Base-by-base conservation (phyloP, 2,329 filamentous ascomycete species). In the Metarhizium humberi region DNA sequence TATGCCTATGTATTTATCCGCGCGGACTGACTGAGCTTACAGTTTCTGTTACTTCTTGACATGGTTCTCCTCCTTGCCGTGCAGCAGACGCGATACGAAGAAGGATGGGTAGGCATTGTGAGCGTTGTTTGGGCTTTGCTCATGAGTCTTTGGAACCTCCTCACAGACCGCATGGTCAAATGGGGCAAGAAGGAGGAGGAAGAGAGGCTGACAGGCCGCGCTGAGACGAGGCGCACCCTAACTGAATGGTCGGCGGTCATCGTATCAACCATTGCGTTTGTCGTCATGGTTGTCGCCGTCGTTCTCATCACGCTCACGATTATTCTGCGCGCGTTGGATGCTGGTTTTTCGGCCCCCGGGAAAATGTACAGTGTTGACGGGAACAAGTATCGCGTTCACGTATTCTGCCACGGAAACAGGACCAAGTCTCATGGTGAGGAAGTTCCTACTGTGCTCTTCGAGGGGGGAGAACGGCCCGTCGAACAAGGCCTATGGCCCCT, bases 111-210 rank as follows among this genome's bases (percentile, higher is more conserved):
- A 1, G 94, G 94, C n/a, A 87, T 94, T 55, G 84, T 82, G 10
- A 94, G 88, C 46, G 87, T 92, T 3, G 73, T 90, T 16, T 96
- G 78, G 92, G 88, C 90, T 18, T 77, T 90, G 3, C 60, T 94
- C 49, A 89, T 95, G 67, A 81, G 87, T 40, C 69, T 88, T 3
- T 97, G 90, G 84, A 87, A 87, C 29, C 76, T 96, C 20, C 64
- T 86, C 8, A 88, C 87, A 7, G 92, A 96, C 66, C 80, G 87
- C 50, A 84, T 88, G 4, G 94, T 99, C 8, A 81, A 87, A 64
- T 95, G 90, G 87, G 94, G 92, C 55, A 97, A 97, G 71, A 78
- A 78, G 1, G 90, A 96, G 64, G 94, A 97, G 69, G 94, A 99
- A 68, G 87, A 96, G 68, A 84, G 94, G 30, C 76, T 97, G 20